Conservation (phyloP, 2,329 filamentous ascomycete genomes). For the Diaporthe helianthi region DNA sequence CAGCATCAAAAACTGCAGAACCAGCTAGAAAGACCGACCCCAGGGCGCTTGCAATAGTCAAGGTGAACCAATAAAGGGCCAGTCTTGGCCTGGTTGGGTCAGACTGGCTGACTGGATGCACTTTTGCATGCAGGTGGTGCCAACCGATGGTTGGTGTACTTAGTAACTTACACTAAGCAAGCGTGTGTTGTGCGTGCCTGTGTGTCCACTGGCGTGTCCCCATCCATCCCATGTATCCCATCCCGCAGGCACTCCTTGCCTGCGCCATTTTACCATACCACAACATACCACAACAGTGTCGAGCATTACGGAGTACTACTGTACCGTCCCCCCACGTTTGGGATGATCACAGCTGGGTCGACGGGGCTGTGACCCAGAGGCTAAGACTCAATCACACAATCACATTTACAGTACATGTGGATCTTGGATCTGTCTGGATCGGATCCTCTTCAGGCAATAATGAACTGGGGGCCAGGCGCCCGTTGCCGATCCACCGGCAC, state of each 20-base stretch:
- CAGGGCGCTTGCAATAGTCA: background rate
- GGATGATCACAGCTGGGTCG: background rate
- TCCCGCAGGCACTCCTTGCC: conserved; percentile 23
- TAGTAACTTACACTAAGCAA: too few relatives aligned
- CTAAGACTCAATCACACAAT: background rate
- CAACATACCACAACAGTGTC: background rate
- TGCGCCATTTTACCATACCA: conserved; percentile 12
- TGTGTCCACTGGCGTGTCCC: too few relatives aligned
- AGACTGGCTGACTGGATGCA: conserved; percentile 15
- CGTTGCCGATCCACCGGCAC: conserved; percentile 8
- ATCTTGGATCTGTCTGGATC: conserved; percentile 5
- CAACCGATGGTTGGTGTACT: background rate
- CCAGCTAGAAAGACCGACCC: conserved; percentile 22
- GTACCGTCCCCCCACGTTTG: conserved; percentile 6
- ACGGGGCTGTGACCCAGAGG: conserved; percentile 3
- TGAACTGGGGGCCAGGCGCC: background rate
- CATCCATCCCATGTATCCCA: background rate
- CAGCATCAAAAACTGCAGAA: conserved; percentile 11
- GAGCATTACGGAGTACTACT: background rate
- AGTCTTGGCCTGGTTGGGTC: background rate
- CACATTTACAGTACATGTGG: background rate
- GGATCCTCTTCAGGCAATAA: conserved; percentile 11
- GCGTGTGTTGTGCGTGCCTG: background rate
- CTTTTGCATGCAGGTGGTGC: background rate
- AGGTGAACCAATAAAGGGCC: background rate